phyloP scores from a whole-genome alignment of 1,284 basidiomycete species.

The Pseudozyma flocculosa region DNA sequence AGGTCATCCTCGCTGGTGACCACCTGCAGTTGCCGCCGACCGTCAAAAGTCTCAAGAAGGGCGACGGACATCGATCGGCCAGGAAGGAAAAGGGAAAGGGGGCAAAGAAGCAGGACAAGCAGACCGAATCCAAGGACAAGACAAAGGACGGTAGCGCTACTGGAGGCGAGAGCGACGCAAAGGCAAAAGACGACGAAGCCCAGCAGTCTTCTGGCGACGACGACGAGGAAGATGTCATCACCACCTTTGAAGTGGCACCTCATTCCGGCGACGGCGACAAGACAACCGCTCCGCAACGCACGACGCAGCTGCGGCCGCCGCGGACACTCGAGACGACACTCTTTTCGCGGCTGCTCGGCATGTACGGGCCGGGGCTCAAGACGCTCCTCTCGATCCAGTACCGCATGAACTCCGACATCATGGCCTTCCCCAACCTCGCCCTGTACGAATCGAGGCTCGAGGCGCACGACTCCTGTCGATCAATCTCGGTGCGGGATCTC shows the following conservation, averaged over 20 bases:
- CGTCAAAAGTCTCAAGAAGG: constrained; percentile 60
- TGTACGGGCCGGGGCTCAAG: constrained; percentile 82
- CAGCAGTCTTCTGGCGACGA: background rate
- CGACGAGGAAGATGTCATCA: constrained; percentile 5
- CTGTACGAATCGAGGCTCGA: constrained; percentile 75
- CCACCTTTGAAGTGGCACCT: too few relatives aligned
- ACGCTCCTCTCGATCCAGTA: constrained; percentile 70
- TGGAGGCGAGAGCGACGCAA: constrained; percentile 3
- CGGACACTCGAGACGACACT: constrained; percentile 80
- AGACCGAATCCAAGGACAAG: constrained; percentile 4
- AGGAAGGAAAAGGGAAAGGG: constrained; percentile 11
- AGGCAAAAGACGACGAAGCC: constrained; percentile 4
- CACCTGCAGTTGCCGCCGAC: constrained; percentile 76
- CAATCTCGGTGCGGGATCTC: constrained; percentile 73
- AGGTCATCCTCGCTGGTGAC: constrained; percentile 58
- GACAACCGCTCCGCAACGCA: too few relatives aligned
- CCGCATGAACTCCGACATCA: constrained; percentile 83
- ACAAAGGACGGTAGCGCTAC: constrained; percentile 8
- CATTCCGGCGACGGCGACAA: too few relatives aligned
- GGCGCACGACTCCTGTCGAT: constrained; percentile 72
- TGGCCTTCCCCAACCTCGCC: constrained; percentile 78
- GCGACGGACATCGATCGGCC: constrained; percentile 1
- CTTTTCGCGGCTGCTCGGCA: constrained; percentile 82
- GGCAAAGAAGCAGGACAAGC: constrained; percentile 11
- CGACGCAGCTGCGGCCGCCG: constrained; percentile 65